phyloP scores from a whole-genome alignment of 139 green algal species.

The Tetraselmis chui region DNA sequence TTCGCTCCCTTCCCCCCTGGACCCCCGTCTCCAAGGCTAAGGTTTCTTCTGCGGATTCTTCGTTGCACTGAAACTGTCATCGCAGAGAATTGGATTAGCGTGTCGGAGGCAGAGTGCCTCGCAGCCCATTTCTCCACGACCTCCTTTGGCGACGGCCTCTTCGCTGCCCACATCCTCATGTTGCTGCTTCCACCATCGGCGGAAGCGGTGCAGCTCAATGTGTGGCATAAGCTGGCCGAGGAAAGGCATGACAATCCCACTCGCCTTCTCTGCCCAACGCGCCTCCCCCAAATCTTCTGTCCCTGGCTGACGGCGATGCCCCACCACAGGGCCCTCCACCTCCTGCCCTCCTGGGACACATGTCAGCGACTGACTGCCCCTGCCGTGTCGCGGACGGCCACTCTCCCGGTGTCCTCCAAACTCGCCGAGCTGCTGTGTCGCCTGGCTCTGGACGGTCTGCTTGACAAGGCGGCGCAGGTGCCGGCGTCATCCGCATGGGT shows the following conservation, averaged over 20 bases:
- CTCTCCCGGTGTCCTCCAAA: not conserved
- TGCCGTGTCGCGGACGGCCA: too few species aligned
- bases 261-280: too few species aligned
- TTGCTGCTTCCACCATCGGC: not conserved
- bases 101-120: not conserved
- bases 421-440: not conserved
- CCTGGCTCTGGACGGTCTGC: not conserved
- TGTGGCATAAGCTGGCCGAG: not conserved
- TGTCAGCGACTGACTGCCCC: not conserved
- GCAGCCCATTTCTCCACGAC: not conserved
- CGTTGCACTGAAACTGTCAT: too few species aligned
- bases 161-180: not conserved
- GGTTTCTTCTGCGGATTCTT: too few species aligned
- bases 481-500: not conserved
- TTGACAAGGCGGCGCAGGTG: not conserved
- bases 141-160: not conserved
- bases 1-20: not conserved
- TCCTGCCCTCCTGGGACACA: not conserved
- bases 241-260: too few species aligned
- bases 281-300: too few species aligned
- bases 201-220: not conserved
- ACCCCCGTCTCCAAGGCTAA: not conserved
- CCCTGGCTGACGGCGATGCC: too few species aligned
- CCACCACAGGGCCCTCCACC: not conserved
- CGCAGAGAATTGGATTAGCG: not conserved